Conservation (phyloP, 192 early-diverging fungal genomes). For the Coemansia sp. region DNA sequence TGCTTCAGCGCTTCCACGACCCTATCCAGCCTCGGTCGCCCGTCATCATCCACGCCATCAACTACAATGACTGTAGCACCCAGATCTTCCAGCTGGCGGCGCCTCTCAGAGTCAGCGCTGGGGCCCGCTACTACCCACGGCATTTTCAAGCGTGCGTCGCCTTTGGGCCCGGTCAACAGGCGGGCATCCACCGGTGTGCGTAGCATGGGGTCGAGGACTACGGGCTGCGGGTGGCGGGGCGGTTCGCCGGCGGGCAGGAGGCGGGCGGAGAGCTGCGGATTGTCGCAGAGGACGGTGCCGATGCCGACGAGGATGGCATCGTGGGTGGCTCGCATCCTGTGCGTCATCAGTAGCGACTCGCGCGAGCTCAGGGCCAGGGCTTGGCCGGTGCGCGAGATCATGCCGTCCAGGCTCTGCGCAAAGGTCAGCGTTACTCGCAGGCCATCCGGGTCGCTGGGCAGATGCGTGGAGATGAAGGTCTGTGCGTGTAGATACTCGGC, state of each 20-base stretch:
- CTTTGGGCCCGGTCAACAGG: constrained; percentile 47
- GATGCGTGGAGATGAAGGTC: constrained; percentile 9
- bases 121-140: constrained; percentile 62
- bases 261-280: constrained; percentile 65
- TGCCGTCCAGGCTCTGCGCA: constrained; percentile 88
- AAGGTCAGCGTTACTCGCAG: constrained; percentile 80
- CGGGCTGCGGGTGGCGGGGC: constrained; percentile 60
- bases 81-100: constrained; percentile 49
- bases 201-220: constrained; percentile 75
- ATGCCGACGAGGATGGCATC: constrained; percentile 87
- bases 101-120: constrained; percentile 18
- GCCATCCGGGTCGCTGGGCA: constrained; percentile 1
- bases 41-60: background rate
- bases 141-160: constrained; percentile 40
- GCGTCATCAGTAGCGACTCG: constrained; percentile 78
- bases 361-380: constrained; percentile 70
- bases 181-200: constrained; percentile 60
- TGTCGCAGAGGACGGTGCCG: constrained; percentile 75
- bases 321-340: constrained; percentile 67
- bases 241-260: constrained; percentile 10
- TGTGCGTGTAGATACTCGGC: constrained; percentile 14
- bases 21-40: constrained; percentile 8
- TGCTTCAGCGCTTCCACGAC: constrained; percentile 21
- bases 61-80: constrained; percentile 62
- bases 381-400: constrained; percentile 58